Evolutionary conservation across 805 yeast genomes (phyloP).

Genomic region (Candida mattraensis): DNA sequence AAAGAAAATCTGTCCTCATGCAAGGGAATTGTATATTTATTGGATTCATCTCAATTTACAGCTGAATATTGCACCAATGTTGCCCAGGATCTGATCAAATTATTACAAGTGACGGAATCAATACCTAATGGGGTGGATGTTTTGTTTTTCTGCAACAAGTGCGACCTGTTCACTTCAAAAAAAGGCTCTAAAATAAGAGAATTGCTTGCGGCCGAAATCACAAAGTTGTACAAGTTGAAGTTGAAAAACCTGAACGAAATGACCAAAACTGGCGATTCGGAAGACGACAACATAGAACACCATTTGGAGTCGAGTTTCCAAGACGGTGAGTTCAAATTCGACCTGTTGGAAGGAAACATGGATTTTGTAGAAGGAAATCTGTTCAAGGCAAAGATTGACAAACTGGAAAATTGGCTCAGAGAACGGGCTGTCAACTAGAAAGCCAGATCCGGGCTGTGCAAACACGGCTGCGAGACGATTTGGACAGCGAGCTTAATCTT

Average conservation of each 20-base stretch:
- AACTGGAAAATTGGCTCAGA: slow-evolving; percentile 79
- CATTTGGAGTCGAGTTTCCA: slow-evolving; percentile 45
- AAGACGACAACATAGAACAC: slow-evolving; percentile 26
- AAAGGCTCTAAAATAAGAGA: slow-evolving; percentile 62
- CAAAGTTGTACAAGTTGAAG: slow-evolving; percentile 49
- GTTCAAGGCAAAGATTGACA: slow-evolving; percentile 46
- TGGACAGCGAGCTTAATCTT: background rate
- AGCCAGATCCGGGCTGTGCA: slow-evolving; percentile 3
- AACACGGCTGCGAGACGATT: background rate
- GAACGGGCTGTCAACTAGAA: slow-evolving; percentile 62
- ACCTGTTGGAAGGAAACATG: slow-evolving; percentile 68
- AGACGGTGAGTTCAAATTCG: slow-evolving; percentile 57
- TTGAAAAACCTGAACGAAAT: slow-evolving; percentile 46
- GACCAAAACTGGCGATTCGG: slow-evolving; percentile 36
- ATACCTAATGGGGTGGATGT: slow-evolving; percentile 70
- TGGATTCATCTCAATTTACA: slow-evolving; percentile 70
- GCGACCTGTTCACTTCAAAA: slow-evolving; percentile 80
- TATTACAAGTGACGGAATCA: slow-evolving; percentile 61
- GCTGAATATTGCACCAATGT: slow-evolving; percentile 48
- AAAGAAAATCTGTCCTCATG: slow-evolving; percentile 43
- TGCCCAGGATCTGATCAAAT: slow-evolving; percentile 57
- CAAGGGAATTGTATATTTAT: slow-evolving; percentile 69
- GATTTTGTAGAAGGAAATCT: slow-evolving; percentile 76
- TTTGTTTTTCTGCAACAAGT: slow-evolving; percentile 79
- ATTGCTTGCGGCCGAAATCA: slow-evolving; percentile 63